These are phyloP conservation scores for Nemania serpens DNA, from an alignment of 2,329 filamentous ascomycete species.

Conservation along the genomic window DNA sequence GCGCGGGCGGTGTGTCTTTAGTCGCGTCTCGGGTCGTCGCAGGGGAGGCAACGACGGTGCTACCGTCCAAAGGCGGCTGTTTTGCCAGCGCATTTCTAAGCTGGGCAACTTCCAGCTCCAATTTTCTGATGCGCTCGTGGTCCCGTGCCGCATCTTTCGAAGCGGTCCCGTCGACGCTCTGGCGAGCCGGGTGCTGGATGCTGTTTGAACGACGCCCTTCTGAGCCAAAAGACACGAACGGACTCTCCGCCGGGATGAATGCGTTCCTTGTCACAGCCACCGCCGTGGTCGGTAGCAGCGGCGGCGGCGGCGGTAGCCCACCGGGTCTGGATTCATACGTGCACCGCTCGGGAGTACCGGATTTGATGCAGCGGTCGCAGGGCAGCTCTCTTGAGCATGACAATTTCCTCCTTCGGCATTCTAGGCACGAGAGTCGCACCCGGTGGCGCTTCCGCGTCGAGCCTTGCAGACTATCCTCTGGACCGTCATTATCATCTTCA, in stretches of 20 bases:
- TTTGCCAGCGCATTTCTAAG: conserved; percentile 58
- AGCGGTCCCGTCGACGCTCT: conserved; percentile 42
- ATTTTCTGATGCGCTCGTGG: conserved; percentile 61
- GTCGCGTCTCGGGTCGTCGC: conserved; percentile 51
- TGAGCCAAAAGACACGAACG: conserved; percentile 47
- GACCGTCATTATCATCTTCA: conserved; percentile 36
- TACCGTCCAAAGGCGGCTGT: conserved; percentile 55
- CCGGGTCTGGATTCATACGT: conserved; percentile 60
- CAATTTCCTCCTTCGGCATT: conserved; percentile 64
- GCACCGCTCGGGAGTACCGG: conserved; percentile 63
- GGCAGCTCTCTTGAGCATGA: conserved; percentile 66
- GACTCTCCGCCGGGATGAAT: conserved; percentile 52
- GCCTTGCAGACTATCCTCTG: conserved; percentile 36
- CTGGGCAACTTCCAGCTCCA: conserved; percentile 63
- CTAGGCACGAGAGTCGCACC: conserved; percentile 63
- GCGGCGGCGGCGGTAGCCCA: conserved; percentile 8
- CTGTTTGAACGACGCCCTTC: conserved; percentile 32
- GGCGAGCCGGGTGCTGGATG: conserved; percentile 43
- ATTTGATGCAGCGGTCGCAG: conserved; percentile 66
- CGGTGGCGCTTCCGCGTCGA: conserved; percentile 62
- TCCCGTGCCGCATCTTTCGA: conserved; percentile 52
- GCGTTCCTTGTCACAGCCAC: conserved; percentile 49
- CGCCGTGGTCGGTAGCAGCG: background rate
- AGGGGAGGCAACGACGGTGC: conserved; percentile 54
- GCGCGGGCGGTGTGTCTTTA: conserved; percentile 44